These are phyloP conservation scores for Asclepias syriaca DNA, from an alignment of 257 asterid genomes.

Conservation along the genomic window DNA sequence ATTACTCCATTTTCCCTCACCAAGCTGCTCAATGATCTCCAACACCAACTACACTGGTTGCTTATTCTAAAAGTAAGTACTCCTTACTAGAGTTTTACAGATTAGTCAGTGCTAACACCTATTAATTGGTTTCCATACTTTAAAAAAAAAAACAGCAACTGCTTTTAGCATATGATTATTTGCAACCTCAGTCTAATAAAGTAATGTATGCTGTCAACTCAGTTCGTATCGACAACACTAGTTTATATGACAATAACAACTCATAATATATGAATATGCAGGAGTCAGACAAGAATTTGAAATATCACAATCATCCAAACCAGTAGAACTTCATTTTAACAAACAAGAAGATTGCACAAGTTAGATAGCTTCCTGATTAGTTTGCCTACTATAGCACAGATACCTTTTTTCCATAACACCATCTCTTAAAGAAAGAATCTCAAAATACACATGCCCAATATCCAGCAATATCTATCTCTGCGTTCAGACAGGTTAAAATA, in stretches of 20 bases:
- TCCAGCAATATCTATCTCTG: neutral
- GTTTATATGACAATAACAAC: neutral
- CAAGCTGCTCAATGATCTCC: neutral
- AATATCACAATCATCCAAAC: neutral
- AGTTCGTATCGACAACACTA: neutral
- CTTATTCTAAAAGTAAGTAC: neutral
- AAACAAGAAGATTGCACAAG: neutral
- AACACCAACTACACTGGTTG: neutral
- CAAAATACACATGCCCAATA: neutral
- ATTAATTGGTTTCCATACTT: neutral
- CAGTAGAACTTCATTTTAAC: neutral
- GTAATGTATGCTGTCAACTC: neutral
- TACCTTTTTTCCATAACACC: too few species aligned
- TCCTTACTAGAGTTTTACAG: neutral
- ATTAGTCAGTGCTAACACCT: neutral
- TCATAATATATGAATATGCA: neutral
- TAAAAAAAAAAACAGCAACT: too few species aligned
- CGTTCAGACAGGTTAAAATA: neutral
- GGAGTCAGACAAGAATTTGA: too few species aligned
- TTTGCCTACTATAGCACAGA: neutral
- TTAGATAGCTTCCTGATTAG: neutral
- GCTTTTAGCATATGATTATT: neutral
- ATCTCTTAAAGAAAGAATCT: too few species aligned
- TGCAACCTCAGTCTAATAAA: neutral
- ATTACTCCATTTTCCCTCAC: neutral